phyloP scores from a whole-genome alignment of 257 asterid species.

The Penstemon davidsonii region DNA sequence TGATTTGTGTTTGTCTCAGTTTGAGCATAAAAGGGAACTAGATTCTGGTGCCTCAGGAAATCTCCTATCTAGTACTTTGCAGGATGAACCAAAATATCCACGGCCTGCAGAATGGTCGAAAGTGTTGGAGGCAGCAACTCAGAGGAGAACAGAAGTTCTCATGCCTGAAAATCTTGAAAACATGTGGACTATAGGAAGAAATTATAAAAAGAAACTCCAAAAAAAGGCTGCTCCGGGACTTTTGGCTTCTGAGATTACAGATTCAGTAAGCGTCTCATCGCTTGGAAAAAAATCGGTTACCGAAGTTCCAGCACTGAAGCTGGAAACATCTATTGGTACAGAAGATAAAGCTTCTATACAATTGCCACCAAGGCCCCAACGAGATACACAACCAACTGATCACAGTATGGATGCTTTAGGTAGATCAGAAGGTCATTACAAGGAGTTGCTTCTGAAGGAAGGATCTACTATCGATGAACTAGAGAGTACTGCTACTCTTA shows the following conservation, averaged over 20 bases:
- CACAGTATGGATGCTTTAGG: conserved; percentile 34
- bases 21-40: conserved; percentile 39
- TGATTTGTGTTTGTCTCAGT: conserved; percentile 33
- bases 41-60: conserved; percentile 39
- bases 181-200: conserved; percentile 92
- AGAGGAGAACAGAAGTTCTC: conserved; percentile 89
- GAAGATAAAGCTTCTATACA: conserved; percentile 42
- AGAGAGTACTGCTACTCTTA: conserved; percentile 32
- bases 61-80: conserved; percentile 26
- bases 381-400: conserved; percentile 35
- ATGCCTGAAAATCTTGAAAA: conserved; percentile 94
- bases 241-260: conserved; percentile 40
- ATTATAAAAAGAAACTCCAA: conserved; percentile 64
- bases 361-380: conserved; percentile 31
- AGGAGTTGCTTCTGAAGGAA: conserved; percentile 27
- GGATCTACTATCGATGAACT: conserved; percentile 33
- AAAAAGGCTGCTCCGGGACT: conserved; percentile 44
- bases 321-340: conserved; percentile 26
- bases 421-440: conserved; percentile 37
- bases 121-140: conserved; percentile 76
- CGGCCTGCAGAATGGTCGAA: conserved; percentile 88
- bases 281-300: conserved; percentile 30
- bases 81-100: conserved; percentile 46
- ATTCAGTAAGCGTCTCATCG: conserved; percentile 27
- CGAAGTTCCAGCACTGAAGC: conserved; percentile 31